phyloP scores from a whole-genome alignment of 23 red algal genomes.

The Gracilaria vermiculophylla region DNA sequence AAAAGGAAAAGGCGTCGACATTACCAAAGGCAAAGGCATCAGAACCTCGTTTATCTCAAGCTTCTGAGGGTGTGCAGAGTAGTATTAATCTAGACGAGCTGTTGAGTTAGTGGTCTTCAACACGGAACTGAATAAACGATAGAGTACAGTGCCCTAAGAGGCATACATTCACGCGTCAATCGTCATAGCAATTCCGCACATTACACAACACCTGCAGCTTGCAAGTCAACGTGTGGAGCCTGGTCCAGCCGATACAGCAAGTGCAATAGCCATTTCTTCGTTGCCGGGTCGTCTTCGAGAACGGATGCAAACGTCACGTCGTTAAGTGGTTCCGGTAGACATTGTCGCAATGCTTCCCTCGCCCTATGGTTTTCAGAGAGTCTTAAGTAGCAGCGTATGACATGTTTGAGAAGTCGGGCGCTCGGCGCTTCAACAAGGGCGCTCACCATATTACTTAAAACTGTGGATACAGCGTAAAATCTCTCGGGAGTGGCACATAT shows the following conservation, averaged over 20 bases:
- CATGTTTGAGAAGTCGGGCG: constrained; percentile 92
- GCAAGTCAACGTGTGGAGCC: constrained; percentile 20
- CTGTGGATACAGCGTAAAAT: constrained; percentile 97
- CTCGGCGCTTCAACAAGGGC: constrained; percentile 87
- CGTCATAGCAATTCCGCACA: background rate
- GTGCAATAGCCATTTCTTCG: constrained; percentile 87
- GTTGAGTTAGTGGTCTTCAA: background rate
- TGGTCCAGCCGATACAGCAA: constrained; percentile 80
- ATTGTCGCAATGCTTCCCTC: constrained; percentile 88
- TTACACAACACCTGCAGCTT: constrained; percentile 13
- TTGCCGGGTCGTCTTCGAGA: constrained; percentile 85
- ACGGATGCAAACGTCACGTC: constrained; percentile 87
- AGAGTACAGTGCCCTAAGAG: background rate
- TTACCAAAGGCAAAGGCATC: background rate
- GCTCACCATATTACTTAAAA: constrained; percentile 91
- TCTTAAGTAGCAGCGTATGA: constrained; percentile 96
- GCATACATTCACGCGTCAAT: background rate
- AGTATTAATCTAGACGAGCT: constrained; percentile 32
- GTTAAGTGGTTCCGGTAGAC: constrained; percentile 82
- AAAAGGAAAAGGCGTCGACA: background rate
- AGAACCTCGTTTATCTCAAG: background rate
- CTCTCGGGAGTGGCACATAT: constrained; percentile 96
- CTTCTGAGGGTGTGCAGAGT: background rate
- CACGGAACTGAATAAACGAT: background rate
- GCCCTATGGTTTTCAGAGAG: constrained; percentile 93